phyloP scores from a whole-genome alignment of 192 early-diverging fungal species.

The Dimargaris cristalligena region DNA sequence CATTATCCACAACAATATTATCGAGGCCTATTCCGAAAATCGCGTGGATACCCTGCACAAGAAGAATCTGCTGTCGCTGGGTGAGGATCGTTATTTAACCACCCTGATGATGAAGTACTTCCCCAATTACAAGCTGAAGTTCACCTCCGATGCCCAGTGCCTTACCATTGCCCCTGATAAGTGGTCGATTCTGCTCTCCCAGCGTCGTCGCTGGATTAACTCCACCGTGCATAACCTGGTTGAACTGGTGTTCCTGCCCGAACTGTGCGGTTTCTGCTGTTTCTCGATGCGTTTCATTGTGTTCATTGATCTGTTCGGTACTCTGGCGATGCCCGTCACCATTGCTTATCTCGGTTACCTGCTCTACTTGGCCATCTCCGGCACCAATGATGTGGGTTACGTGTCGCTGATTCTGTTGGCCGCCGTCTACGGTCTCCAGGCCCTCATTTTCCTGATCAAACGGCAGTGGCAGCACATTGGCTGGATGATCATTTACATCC shows the following conservation, averaged over 20 bases:
- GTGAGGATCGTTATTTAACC: conserved; percentile 94
- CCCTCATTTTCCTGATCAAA: conserved; percentile 65
- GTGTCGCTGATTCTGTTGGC: conserved; percentile 67
- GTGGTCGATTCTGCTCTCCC: conserved; percentile 79
- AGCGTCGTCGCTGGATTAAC: conserved; percentile 97
- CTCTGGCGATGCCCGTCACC: conserved; percentile 59
- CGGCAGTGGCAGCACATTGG: conserved; percentile 65
- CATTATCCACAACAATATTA: conserved; percentile 59
- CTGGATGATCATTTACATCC: conserved; percentile 75
- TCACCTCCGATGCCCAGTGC: conserved; percentile 79
- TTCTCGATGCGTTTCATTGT: conserved; percentile 97
- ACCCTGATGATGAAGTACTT: conserved; percentile 97
- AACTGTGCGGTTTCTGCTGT: conserved; percentile 93
- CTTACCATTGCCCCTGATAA: conserved; percentile 80
- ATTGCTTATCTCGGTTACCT: conserved; percentile 67
- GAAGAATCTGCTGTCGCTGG: conserved; percentile 90
- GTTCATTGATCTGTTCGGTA: conserved; percentile 78
- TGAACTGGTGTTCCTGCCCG: conserved; percentile 67
- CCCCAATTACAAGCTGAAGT: conserved; percentile 84
- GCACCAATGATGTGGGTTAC: conserved; percentile 49
- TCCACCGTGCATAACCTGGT: conserved; percentile 92
- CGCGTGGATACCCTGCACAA: conserved; percentile 89
- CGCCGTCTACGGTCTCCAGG: conserved; percentile 76
- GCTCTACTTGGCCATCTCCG: conserved; percentile 44
- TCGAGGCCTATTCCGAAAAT: conserved; percentile 80